Evolutionary conservation across 306 rosid species (phyloP), one percentile per base, ranked within the genome.

Genomic region (Purshia tridentata): DNA sequence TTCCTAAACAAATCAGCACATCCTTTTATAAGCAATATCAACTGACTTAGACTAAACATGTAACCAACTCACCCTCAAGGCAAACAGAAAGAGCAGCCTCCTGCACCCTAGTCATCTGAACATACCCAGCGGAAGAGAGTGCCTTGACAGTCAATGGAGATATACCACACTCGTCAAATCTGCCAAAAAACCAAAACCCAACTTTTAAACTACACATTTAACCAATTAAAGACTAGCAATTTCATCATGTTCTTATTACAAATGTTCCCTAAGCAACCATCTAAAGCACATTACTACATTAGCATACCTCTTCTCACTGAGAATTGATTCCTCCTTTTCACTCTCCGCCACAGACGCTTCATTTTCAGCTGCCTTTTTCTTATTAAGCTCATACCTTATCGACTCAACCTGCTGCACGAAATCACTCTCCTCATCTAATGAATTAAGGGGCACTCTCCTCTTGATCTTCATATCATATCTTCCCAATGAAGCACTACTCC

Each of bases 131-230:
- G 4, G 82, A 79, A 73, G 91, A 85, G 65, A 94, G 94, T 45
- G 98, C 94, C 82, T 83, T 89, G 65, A 89, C 79, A 8, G 97
- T 91, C 73, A 80, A 77, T 10, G 90, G 91, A 29, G 97, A 94
- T 82, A 94, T 83, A 14, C 83, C 86, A n/a, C 86, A 91, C 83
- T 86, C 95, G 29, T 91, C 98, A 83, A 94, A 91, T 67, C 95
- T 94, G 78, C 15, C 9, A 46, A 63, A 86, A 72, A 11, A 39
- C 20, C 23, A 73, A 72, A 74, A 63, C 75, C 18, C 54, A 52
- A 14, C 0, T 9, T 9, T 18, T 4, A 39, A 39, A 61, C 4
- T 16, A 41, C 29, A 42, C 50, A 63, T 16, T 65, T 37, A 6
- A 66, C 35, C 7, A 0, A 47, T 44, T 53, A 6, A 64, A 45